Evolutionary conservation across 2,329 filamentous ascomycete species (phyloP).

Genomic region (Diaporthe amygdali): DNA sequence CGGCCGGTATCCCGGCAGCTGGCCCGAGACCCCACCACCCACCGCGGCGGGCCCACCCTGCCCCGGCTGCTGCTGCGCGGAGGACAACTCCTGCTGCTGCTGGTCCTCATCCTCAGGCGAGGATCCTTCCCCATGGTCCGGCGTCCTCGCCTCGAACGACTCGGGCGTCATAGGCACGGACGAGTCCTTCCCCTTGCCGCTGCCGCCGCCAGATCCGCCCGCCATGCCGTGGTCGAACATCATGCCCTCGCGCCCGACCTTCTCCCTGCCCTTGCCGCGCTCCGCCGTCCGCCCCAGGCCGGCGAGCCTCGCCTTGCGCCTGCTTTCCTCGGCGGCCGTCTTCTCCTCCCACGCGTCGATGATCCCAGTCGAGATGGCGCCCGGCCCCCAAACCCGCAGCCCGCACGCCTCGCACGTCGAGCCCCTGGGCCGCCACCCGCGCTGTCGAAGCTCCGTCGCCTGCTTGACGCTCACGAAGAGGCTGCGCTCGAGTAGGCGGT

Average conservation of each 20-base stretch:
- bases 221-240: conserved; percentile 37
- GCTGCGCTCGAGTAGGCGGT: conserved; percentile 85
- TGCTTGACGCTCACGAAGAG: conserved; percentile 83
- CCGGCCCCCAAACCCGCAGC: conserved; percentile 85
- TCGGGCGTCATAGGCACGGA: conserved; percentile 24
- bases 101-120: conserved; percentile 46
- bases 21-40: conserved; percentile 39
- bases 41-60: conserved; percentile 32
- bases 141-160: conserved; percentile 22
- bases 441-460: conserved; percentile 75
- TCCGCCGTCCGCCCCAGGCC: conserved; percentile 24
- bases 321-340: conserved; percentile 52
- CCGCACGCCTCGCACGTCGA: conserved; percentile 89
- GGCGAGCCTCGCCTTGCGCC: conserved; percentile 50
- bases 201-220: conserved; percentile 30
- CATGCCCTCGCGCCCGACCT: conserved; percentile 33
- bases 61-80: conserved; percentile 32
- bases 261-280: conserved; percentile 27
- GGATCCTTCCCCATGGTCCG: conserved; percentile 13
- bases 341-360: conserved; percentile 83
- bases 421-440: conserved; percentile 86
- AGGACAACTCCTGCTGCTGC: neutral
- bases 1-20: conserved; percentile 63
- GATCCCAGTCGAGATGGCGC: conserved; percentile 70
- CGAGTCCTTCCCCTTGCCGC: conserved; percentile 39